Evolutionary conservation across 179 eudicot species (phyloP), one percentile per base, ranked within the genome.

Genomic region (Heliamphora pulchella): DNA sequence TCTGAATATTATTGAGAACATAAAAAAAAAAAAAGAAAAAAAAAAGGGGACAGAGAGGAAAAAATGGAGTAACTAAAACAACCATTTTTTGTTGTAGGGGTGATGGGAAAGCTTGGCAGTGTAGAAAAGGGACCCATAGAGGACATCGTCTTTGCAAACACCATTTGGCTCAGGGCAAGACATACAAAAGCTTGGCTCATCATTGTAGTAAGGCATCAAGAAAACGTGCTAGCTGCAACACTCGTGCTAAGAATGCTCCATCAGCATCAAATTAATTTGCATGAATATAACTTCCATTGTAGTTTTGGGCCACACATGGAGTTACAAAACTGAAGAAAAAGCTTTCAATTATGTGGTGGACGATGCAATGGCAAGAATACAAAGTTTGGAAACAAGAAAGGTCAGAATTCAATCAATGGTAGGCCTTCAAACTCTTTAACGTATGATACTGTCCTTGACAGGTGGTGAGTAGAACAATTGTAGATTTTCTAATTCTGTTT

Each of bases 71-170:
- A 47, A 15, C 31, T 22, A 11, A 18, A 39, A 2, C 55, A 10
- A 43, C 50, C 14, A 5, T 20, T 9, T 13, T 82, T 18, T 82
- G 86, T 70, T 20, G 82, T 41, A 74, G 81, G 46, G 79, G 61
- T 4, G 82, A 80, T 18, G 85, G 74, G 2, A 86, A 86, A 67
- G 77, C 84, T 68, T 76, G 87, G 85, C 41, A 50, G 0, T 86
- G 89, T 51, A 69, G 20, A 59, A 70, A 70, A 2, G 54, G 57
- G 86, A 14, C 79, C 4, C 78, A 55, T 8, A 31, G 47, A 3
- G 85, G 85, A 5, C 75, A 80, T 44, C 15, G 85, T 1, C 48
- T 81, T 8, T 86, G 86, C 47, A 81, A 81, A 53, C 81, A 79
- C 50, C 87, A 84, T 51, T 50, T 79, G 41, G 22, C 39, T 6